Base-by-base conservation (phyloP, 129 eudicot genomes). In the Flaveria trinervia region DNA sequence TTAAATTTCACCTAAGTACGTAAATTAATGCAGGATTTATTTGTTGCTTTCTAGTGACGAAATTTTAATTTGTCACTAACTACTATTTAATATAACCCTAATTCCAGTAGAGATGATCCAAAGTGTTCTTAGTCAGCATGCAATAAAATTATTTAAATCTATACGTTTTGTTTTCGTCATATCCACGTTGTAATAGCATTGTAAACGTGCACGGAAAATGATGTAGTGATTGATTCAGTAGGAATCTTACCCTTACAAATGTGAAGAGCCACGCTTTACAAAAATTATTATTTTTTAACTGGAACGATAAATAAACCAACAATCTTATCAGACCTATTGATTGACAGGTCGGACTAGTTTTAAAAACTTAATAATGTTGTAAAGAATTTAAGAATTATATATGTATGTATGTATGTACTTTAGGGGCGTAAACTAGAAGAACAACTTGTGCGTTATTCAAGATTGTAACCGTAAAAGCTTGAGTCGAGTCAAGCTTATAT, bases 11-110 rank as follows among this genome's bases (percentile, higher is more conserved):
- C 36, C 36, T 3, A 30, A 7, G 41, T 33, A 33, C 39, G 44
- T 65, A 72, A 20, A n/a, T n/a, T n/a, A n/a, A 20, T 20, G 22
- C 45, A 72, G 73, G 77, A 70, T 71, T 39, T 51, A 43, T 79
- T 72, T 72, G 77, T 33, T 60, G 65, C 44, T 71, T 70, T 70
- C 54, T 3, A 51, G 22, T 77, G 13, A 67, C 57, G 3, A 10
- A 25, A 36, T 39, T 2, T 23, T 4, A 7, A 25, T 26, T 14
- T 28, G 41, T 39, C 25, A 16, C 55, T 13, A 73, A 7, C 13
- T 2, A 71, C 1, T 71, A 52, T 16, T 13, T 30, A 52, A 10
- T 15, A 9, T 3, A 54, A 17, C 13, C 16, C 30, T 59, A 22
- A 55, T 55, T 55, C 61, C 18, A 9, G 26, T 57, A 22, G 11